Evolutionary conservation across 1,284 basidiomycete species (phyloP), one percentile per base, ranked within the genome.

Genomic region (Rhodofomes roseus): DNA sequence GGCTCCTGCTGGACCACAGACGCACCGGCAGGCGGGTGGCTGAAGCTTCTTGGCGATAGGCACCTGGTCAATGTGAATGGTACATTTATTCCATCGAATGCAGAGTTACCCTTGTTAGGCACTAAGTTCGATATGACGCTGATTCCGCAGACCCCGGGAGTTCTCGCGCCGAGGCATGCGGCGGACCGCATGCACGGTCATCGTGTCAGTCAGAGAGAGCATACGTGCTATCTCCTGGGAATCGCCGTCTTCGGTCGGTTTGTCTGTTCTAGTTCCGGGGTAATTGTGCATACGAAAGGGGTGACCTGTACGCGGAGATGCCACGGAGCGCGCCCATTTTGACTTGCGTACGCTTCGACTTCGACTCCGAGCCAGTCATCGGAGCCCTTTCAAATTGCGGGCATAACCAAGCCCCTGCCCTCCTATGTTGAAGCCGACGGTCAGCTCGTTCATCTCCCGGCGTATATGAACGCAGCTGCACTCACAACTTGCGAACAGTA

Each of bases 171-270:
- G 44, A 37, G 22, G 2, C 54, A 55, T 41, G 39, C 22, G 40
- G 22, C 50, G 41, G 57, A 44, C 37, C 48, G 50, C 56, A 44
- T 58, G 50, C 31, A n/a, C 4, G 39, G 51, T 23, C 50, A 20
- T 41, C 48, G 51, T 25, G 43, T 37, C 40, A 41, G 36, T 39
- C 31, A 29, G 41, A 22, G 25, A 12, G 46, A 5, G 27, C 1
- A 8, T 34, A 6, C 44, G 57, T 37, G 60, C 62, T 64, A 67
- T 64, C 63, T 60, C 62, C 36, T 61, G 63, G 64, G 55, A 59
- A 65, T 67, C 66, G 62, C 64, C 66, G 66, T 55, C 14, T 41
- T 44, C 48, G 56, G 58, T 46, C 34, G 40, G 31, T 34, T 20
- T 52, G 31, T 14, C 18, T 22, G n/a, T 22, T 37, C 29, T 22